Evolutionary conservation across 2,329 filamentous ascomycete genomes (phyloP), one percentile per base, ranked within the genome.

Genomic region (Paecilomyces variotii): DNA sequence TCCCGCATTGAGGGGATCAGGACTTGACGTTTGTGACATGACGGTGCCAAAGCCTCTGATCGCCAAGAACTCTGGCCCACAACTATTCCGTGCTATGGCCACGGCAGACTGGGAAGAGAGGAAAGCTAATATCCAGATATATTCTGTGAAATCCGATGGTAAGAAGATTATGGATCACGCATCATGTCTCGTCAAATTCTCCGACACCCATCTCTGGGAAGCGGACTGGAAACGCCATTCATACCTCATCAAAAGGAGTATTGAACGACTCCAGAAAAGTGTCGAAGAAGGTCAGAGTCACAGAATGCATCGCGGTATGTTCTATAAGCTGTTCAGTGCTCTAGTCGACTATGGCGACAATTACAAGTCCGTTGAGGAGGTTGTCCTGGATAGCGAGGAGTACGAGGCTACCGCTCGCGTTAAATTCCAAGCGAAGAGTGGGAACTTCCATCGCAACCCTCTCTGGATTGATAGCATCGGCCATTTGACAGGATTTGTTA

Each of bases 261-360:
- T 87, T 57, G 78, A 85, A 24, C 74, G 78, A 27, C 79, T 87
- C 2, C 76, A 80, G 64, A 76, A 83, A 61, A 87, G 84, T 60
- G 86, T 88, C 57, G 76, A 83, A 65, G 80, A 78, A 34, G 88
- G 88, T 45, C 81, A 83, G 58, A 87, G 87, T 28, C 87, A 88
- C 70, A 88, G 89, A 74, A 83, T 91, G 61, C 83, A 87, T 55
- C 85, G 87, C 27, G 87, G 87, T 34, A 84, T 91, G 76, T 87
- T 87, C 12, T 94, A 94, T 81, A 92, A 91, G 75, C 81, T 87
- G 56, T 84, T 84, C 75, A 81, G 81, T 67, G 78, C 80, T 56
- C 74, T 84, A 32, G 82, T 84, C 39, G 80, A 79, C 55, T 85
- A 85, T 64, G 78, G 80, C 59, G 76, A 79, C 59, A 82, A 79